phyloP scores from a whole-genome alignment of 2,329 filamentous ascomycete genomes.

The Akanthomyces uredinophilus region DNA sequence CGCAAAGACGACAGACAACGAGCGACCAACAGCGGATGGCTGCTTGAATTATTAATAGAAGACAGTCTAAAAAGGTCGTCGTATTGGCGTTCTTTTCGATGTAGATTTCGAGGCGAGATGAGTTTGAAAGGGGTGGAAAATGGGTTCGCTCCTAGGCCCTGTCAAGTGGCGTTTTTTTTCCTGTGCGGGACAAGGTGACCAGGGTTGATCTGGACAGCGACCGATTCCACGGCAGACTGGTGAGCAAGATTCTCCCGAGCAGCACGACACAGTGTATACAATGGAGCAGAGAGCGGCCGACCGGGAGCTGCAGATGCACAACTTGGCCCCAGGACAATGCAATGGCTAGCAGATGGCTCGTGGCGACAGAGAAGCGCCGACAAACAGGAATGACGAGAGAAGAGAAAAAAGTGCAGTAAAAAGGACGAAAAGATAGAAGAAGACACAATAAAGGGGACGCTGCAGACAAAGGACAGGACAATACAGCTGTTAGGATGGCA shows the following conservation, averaged over 20 bases:
- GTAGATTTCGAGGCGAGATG: neutral
- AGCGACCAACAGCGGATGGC: neutral
- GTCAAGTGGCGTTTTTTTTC: slow-evolving; percentile 1
- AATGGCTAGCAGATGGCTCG: neutral
- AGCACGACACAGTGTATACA: neutral
- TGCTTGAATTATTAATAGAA: neutral
- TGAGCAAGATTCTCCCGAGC: neutral
- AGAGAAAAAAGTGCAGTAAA: neutral
- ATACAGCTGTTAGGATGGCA: neutral
- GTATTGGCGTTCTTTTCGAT: neutral
- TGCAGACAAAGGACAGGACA: neutral
- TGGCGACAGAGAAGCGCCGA: neutral
- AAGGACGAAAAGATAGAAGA: neutral
- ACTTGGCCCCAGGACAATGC: neutral
- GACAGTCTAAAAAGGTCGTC: neutral
- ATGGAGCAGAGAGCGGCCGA: neutral
- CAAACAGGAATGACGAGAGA: neutral
- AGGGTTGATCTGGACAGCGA: neutral
- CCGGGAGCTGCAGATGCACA: slow-evolving; percentile 6
- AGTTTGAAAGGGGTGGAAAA: neutral
- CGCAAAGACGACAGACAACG: slow-evolving; percentile 5
- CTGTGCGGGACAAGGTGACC: neutral
- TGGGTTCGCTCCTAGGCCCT: neutral
- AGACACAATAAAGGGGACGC: neutral
- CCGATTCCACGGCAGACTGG: neutral